Evolutionary conservation across 2,329 filamentous ascomycete species (phyloP).

Genomic region (Fusarium udum): DNA sequence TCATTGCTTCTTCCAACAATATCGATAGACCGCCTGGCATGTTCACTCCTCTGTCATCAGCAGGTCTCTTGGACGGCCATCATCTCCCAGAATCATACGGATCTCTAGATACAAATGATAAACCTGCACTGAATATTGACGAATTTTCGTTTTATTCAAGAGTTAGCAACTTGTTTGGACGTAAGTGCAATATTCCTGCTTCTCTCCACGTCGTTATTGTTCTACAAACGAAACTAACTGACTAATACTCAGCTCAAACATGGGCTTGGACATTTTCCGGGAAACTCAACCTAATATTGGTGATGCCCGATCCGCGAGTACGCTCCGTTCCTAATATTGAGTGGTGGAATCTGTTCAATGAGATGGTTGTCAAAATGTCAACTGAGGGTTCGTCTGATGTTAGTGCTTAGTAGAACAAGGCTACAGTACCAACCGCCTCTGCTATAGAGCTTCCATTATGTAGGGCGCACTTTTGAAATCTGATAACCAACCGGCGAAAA

Average conservation of each 20-base stretch:
- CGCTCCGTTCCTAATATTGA: not conserved
- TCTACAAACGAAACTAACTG: not conserved
- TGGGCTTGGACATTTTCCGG: conserved; percentile 3
- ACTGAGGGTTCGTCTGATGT: not conserved
- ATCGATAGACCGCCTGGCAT: not conserved
- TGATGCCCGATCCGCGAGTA: not conserved
- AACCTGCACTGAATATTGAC: not conserved
- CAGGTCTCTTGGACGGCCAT: not conserved
- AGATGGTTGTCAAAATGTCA: not conserved
- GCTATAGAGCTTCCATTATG: too few relatives aligned
- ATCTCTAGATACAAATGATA: not conserved
- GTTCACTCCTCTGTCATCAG: conserved; percentile 4
- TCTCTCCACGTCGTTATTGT: fast-evolving
- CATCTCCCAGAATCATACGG: not conserved
- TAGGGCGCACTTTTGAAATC: not conserved
- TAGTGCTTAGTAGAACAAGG: not conserved
- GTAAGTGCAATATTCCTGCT: not conserved
- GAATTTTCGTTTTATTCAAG: conserved; percentile 6
- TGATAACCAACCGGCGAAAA: not conserved
- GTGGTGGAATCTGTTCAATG: not conserved
- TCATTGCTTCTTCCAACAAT: not conserved
- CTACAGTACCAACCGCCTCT: not conserved
- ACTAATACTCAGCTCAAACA: not conserved
- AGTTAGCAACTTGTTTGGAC: conserved; percentile 1
- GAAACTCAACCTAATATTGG: not conserved